Percentiles rank a stretch among this genome's conserved stretches.
Evolutionary conservation across 2,329 filamentous ascomycete genomes (phyloP).

Genomic region (Penicillium janthinellum): DNA sequence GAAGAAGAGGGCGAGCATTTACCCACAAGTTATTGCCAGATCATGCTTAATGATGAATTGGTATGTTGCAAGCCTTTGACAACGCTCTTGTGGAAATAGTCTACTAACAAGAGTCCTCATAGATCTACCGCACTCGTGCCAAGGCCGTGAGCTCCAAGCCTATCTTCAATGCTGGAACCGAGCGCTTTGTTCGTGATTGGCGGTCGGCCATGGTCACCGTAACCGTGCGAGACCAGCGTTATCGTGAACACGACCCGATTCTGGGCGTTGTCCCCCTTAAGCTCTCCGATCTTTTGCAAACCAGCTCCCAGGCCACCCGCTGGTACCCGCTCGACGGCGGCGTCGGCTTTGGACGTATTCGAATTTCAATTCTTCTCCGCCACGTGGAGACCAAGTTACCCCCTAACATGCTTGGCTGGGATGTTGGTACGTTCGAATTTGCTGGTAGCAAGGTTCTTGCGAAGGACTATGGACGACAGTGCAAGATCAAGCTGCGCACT

Average conservation of each 20-base stretch:
- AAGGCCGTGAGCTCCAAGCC: slow-evolving; percentile 94
- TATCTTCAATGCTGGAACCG: slow-evolving; percentile 95
- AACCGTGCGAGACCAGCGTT: slow-evolving; percentile 82
- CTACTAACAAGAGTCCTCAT: not conserved
- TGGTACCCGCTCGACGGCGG: slow-evolving; percentile 98
- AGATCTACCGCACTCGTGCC: slow-evolving; percentile 86
- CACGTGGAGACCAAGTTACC: slow-evolving; percentile 84
- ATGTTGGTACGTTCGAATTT: slow-evolving; percentile 94
- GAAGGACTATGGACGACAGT: slow-evolving; percentile 60
- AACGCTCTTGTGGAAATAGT: not conserved
- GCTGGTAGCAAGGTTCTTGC: slow-evolving; percentile 69
- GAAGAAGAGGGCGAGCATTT: slow-evolving; percentile 79
- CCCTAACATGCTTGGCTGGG: slow-evolving; percentile 86
- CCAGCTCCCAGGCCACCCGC: slow-evolving; percentile 79
- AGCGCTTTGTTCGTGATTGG: slow-evolving; percentile 93
- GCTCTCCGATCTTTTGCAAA: slow-evolving; percentile 83
- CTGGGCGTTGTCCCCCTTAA: slow-evolving; percentile 89
- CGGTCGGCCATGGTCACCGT: slow-evolving; percentile 82
- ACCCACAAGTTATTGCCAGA: slow-evolving; percentile 92
- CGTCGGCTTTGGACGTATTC: slow-evolving; percentile 84
- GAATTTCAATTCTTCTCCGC: slow-evolving; percentile 86
- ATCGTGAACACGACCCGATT: slow-evolving; percentile 91
- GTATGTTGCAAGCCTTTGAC: slow-evolving; percentile 41
- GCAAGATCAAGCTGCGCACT: slow-evolving; percentile 76
- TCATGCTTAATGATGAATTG: slow-evolving; percentile 83